These are phyloP conservation scores for Paecilomyces dactylethromorphus DNA, from an alignment of 2,329 filamentous ascomycete genomes.

Conservation along the genomic window DNA sequence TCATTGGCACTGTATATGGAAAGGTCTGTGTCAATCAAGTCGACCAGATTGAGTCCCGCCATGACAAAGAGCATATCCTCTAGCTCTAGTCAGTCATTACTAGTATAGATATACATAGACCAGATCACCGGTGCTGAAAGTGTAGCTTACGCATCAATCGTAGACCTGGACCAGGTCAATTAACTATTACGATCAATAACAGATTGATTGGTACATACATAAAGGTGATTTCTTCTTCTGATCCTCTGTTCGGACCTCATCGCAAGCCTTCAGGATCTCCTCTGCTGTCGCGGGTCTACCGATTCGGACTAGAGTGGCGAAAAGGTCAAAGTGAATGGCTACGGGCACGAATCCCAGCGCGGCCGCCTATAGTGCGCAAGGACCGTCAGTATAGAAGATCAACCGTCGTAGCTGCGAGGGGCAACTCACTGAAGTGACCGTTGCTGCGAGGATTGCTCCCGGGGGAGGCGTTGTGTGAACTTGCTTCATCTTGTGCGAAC, in stretches of 20 bases:
- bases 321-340: slow-evolving; percentile 25
- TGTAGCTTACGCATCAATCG: slow-evolving; percentile 15
- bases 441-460: slow-evolving; percentile 20
- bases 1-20: slow-evolving; percentile 22
- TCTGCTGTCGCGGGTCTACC: slow-evolving; percentile 18
- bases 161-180: slow-evolving; percentile 8
- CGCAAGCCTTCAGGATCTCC: slow-evolving; percentile 18
- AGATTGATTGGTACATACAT: slow-evolving; percentile 12
- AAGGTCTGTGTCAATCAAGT: slow-evolving; percentile 21
- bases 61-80: slow-evolving; percentile 32
- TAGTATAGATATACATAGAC: slow-evolving; percentile 2
- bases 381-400: too few relatives aligned
- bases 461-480: slow-evolving; percentile 6
- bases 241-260: slow-evolving; percentile 10
- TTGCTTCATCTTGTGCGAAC: not conserved
- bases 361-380: slow-evolving; percentile 16
- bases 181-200: not conserved
- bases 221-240: slow-evolving; percentile 11
- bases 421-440: slow-evolving; percentile 17
- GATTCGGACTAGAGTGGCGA: slow-evolving; percentile 19
- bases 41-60: slow-evolving; percentile 28
- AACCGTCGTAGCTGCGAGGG: not conserved
- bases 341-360: slow-evolving; percentile 31
- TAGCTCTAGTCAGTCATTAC: slow-evolving; percentile 6
- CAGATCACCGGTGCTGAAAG: not conserved